A percentile compares a stretch with the other conserved stretches of the same genome.
phyloP scores from a whole-genome alignment of 2,329 filamentous ascomycete species.

The Exophiala oligosperma region DNA sequence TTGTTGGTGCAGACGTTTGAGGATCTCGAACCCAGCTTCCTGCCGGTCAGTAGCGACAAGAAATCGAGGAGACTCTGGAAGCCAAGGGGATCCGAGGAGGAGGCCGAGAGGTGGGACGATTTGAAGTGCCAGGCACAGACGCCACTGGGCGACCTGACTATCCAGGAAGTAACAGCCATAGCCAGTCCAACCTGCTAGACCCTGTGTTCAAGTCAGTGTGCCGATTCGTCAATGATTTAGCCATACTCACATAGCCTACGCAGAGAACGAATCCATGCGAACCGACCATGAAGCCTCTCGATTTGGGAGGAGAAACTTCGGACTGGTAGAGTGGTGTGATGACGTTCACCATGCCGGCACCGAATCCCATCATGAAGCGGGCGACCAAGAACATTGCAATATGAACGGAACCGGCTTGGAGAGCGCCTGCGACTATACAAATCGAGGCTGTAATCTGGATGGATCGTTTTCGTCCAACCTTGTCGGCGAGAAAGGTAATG shows the following conservation, averaged over 20 bases:
- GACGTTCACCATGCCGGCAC: slow-evolving; percentile 17
- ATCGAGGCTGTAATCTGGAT: slow-evolving; percentile 19
- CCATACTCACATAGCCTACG: slow-evolving; percentile 12
- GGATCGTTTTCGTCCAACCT: slow-evolving; percentile 17
- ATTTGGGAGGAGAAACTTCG: slow-evolving; percentile 16
- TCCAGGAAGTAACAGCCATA: slow-evolving; percentile 16
- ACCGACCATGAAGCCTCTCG: slow-evolving; percentile 38
- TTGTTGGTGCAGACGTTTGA: slow-evolving; percentile 45
- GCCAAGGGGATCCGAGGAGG: slow-evolving; percentile 7
- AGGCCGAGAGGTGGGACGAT: slow-evolving; percentile 9
- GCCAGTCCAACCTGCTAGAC: slow-evolving; percentile 19
- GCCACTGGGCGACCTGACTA: slow-evolving; percentile 21
- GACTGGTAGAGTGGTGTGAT: slow-evolving; percentile 19
- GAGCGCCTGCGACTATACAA: slow-evolving; percentile 18
- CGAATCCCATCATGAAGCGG: slow-evolving; percentile 21
- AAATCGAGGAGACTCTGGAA: slow-evolving; percentile 14
- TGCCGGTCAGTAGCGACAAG: slow-evolving; percentile 2
- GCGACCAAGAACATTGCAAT: slow-evolving; percentile 27
- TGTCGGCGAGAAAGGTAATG: slow-evolving; percentile 18
- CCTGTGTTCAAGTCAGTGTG: not conserved
- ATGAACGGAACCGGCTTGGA: slow-evolving; percentile 22
- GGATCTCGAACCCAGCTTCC: slow-evolving; percentile 14
- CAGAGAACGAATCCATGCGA: slow-evolving; percentile 18
- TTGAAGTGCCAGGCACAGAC: slow-evolving; percentile 10
- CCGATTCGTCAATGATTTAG: not conserved